Evolutionary conservation across 805 yeast genomes (phyloP), one percentile per base, ranked within the genome.

Genomic region (Cyberlindnera mississippiensis): DNA sequence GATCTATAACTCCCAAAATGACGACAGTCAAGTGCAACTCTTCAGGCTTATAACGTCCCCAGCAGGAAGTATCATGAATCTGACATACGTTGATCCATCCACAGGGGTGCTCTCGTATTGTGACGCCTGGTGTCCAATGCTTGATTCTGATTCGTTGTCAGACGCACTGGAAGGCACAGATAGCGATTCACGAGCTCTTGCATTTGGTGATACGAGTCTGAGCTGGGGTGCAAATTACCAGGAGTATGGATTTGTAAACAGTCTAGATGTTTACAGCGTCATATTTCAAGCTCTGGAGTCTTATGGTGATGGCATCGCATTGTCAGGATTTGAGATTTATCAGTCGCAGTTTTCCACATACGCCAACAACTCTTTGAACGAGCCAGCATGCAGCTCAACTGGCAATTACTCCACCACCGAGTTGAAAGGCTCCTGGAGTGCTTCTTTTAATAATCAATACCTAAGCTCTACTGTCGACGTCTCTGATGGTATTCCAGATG

Each of bases 101-200:
- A 73, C 87, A 2, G 78, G 82, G 37, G 63, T 69, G n/a, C 38
- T 73, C 3, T 59, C 64, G 13, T 66, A 66, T 56, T 93, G 99
- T 68, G 96, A 89, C 61, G 95, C 96, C 1, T 82, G 77, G 74
- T 93, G 99, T 62, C 95, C 96, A 1, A 66, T 91, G 19, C 63
- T 73, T 2, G 69, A 70, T 22, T 59, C 61, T 11, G 42, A 68
- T 0, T 55, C 60, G 3, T 59, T 82, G 35, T 32, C 41, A 2
- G 40, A 54, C 27, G 44, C 33, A 41, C 37, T 33, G 35, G 43
- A 28, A 15, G 32, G 35, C 13, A 19, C 48, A 1, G 41, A 44
- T n/a, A 41, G 37, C 13, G 26, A 33, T 28, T 40, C 46, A 13
- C 38, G 40, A 13, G 37, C 43, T 11, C 26, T 51, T 4, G 34